Evolutionary conservation across 129 eudicot genomes (phyloP).

Genomic region (Arctium lappa): DNA sequence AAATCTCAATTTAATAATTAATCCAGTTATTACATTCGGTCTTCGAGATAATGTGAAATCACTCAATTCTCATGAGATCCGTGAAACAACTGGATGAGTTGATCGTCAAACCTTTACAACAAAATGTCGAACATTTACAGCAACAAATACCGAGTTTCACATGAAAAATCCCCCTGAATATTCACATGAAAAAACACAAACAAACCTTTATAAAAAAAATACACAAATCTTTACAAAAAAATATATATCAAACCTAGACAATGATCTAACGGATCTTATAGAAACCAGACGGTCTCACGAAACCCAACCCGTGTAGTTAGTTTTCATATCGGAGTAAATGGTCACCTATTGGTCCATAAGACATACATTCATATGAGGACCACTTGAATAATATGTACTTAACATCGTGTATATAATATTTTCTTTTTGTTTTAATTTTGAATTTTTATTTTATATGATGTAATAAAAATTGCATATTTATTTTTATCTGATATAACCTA

Average conservation of each 20-base stretch:
- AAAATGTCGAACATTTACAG: not conserved
- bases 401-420: not conserved
- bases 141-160: not conserved
- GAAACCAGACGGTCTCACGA: not conserved
- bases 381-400: not conserved
- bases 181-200: no score
- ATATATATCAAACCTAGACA: not conserved
- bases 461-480: not conserved
- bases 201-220: not conserved
- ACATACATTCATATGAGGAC: not conserved
- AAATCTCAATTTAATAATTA: no score
- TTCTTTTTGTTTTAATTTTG: not conserved
- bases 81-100: no score
- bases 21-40: no score
- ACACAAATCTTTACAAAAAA: no score
- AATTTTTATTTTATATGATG: not conserved
- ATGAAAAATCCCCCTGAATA: no score
- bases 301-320: not conserved
- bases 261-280: not conserved
- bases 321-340: not conserved
- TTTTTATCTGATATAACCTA: not conserved
- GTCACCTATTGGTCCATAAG: not conserved
- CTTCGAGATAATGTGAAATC: no score
- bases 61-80: not conserved
- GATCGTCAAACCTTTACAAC: no score